Evolutionary conservation across 139 green algal genomes (phyloP).

Genomic region (Chlorella sp.): DNA sequence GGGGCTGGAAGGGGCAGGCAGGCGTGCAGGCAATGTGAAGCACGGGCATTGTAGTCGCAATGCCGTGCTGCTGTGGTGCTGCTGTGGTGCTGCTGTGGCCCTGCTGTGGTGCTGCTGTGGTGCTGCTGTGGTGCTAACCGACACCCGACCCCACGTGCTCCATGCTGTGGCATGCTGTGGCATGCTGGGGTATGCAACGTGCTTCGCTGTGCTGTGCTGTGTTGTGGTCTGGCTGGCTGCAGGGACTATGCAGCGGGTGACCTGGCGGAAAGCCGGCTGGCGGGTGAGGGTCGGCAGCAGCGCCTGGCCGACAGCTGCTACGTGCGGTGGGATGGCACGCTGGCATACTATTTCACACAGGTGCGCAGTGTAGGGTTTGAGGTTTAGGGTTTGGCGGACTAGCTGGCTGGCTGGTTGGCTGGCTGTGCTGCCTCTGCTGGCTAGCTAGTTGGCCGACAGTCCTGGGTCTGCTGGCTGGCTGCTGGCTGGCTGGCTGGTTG

Average conservation of each 20-base stretch:
- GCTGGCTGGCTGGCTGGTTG: too few relatives aligned
- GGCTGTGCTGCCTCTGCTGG: neutral
- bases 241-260: slow-evolving; percentile 79
- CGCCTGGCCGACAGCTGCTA: slow-evolving; percentile 74
- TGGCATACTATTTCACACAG: slow-evolving; percentile 83
- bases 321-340: slow-evolving; percentile 83
- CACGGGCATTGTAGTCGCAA: too few relatives aligned
- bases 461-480: neutral
- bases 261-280: slow-evolving; percentile 67
- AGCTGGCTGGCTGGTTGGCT: neutral
- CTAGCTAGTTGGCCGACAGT: too few relatives aligned
- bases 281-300: slow-evolving; percentile 9
- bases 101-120: too few relatives aligned
- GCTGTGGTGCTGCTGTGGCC: too few relatives aligned
- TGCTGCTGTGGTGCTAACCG: too few relatives aligned
- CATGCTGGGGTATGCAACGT: neutral
- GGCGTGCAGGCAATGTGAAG: neutral
- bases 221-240: neutral
- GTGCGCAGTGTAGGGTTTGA: neutral
- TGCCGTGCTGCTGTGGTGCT: too few relatives aligned
- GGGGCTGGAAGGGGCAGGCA: neutral
- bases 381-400: too few relatives aligned
- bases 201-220: neutral
- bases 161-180: neutral
- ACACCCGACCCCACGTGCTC: too few relatives aligned